Conservation (phyloP, 1,139 yeast genomes). For the Debaryomycetaceae sp. region DNA sequence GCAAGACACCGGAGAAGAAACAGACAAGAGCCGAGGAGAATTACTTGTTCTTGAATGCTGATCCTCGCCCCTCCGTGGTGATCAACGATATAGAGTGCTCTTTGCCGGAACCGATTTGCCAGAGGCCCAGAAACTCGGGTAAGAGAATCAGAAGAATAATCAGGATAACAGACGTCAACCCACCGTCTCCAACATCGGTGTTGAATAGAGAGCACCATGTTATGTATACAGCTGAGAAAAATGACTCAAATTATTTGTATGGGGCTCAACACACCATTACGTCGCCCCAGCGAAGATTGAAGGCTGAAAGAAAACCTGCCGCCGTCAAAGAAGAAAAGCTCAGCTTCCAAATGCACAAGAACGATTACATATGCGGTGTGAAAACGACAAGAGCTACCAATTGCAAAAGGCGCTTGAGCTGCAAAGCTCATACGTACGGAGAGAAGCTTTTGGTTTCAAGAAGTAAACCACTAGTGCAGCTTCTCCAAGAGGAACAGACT, state of each 20-base stretch:
- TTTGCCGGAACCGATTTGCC: neutral
- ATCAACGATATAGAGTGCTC: neutral
- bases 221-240: neutral
- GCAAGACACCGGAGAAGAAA: neutral
- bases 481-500: slow-evolving; percentile 5
- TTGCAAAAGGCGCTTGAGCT: slow-evolving; percentile 13
- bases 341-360: slow-evolving; percentile 3
- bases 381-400: slow-evolving; percentile 6
- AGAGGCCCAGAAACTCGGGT: neutral
- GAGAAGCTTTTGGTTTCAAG: slow-evolving; percentile 9
- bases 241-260: neutral
- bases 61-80: neutral
- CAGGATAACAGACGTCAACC: neutral
- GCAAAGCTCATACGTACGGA: slow-evolving; percentile 10
- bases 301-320: neutral
- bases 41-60: neutral
- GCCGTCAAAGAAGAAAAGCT: neutral
- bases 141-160: neutral
- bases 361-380: slow-evolving; percentile 19
- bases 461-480: slow-evolving; percentile 9
- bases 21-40: neutral
- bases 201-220: neutral
- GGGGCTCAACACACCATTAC: neutral
- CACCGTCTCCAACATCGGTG: neutral
- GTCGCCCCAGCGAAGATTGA: neutral